Percentiles rank a stretch among this genome's conserved stretches.
Evolutionary conservation across 805 yeast genomes (phyloP).

Genomic region (Torulaspora indica): DNA sequence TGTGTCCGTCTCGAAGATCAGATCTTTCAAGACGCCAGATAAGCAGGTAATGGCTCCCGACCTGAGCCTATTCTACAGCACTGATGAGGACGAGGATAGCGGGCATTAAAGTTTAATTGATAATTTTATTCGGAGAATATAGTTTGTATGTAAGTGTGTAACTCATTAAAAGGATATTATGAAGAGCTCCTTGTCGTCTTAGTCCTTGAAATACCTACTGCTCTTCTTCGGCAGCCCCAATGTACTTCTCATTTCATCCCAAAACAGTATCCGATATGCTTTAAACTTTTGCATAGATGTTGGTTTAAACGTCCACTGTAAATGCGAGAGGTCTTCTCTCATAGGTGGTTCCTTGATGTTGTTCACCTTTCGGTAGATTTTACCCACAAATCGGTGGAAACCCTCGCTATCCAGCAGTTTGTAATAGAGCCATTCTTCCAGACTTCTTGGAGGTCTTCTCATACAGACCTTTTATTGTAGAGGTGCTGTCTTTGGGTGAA

Average conservation of each 20-base stretch:
- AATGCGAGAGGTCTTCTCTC: constrained; percentile 7
- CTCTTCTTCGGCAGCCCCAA: constrained; percentile 43
- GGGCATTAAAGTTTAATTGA: not conserved
- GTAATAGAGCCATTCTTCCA: constrained; percentile 47
- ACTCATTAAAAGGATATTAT: not conserved
- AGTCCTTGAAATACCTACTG: constrained; percentile 16
- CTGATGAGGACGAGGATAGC: constrained; percentile 6
- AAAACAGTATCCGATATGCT: constrained; percentile 56
- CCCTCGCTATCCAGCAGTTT: constrained; percentile 52
- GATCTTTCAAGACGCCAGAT: constrained; percentile 55
- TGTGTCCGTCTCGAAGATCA: constrained; percentile 63
- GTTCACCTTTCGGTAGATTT: constrained; percentile 59
- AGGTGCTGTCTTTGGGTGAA: not conserved
- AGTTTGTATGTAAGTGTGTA: constrained; percentile 1
- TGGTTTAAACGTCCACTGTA: constrained; percentile 41
- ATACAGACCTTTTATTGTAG: constrained; percentile 5
- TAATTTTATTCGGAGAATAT: not conserved
- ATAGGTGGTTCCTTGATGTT: constrained; percentile 45
- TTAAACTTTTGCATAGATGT: constrained; percentile 51
- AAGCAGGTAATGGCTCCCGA: constrained; percentile 36
- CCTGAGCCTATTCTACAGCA: constrained; percentile 13
- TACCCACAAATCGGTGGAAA: constrained; percentile 59
- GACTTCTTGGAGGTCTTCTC: constrained; percentile 31
- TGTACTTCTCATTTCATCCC: constrained; percentile 54
- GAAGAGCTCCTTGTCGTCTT: constrained; percentile 1